These are phyloP conservation scores for Brachypodium distachyon DNA, from an alignment of 202 grass and related monocot genomes.

Conservation along the genomic window DNA sequence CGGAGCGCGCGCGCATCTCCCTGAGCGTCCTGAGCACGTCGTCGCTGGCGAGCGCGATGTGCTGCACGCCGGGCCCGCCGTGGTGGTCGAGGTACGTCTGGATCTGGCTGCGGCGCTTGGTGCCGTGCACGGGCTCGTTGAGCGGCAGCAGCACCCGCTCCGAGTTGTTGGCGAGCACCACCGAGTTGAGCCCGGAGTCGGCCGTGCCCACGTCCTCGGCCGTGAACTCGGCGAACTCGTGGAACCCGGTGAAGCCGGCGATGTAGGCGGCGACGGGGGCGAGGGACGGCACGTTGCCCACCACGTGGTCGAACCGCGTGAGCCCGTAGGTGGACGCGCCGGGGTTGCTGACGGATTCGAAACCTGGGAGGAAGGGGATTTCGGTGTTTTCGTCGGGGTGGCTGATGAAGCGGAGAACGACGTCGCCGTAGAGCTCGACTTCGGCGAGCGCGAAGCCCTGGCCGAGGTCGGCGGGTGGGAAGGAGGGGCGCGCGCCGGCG, in stretches of 20 bases:
- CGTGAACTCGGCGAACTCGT: constrained; percentile 95
- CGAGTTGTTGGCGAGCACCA: constrained; percentile 85
- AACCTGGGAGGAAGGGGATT: constrained; percentile 58
- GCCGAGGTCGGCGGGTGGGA: constrained; percentile 49
- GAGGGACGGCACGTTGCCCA: constrained; percentile 72
- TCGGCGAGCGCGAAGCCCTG: constrained; percentile 61
- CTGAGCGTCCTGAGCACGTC: constrained; percentile 70
- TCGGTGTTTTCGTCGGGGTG: background rate
- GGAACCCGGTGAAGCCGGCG: constrained; percentile 67
- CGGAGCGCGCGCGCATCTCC: constrained; percentile 56
- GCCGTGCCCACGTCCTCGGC: constrained; percentile 75
- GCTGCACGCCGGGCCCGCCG: constrained; percentile 79
- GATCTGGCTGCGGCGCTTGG: constrained; percentile 93
- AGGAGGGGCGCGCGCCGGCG: constrained; percentile 59
- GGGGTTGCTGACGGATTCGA: constrained; percentile 23
- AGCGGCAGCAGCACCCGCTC: constrained; percentile 74
- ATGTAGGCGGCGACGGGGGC: constrained; percentile 39
- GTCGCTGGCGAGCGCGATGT: constrained; percentile 64
- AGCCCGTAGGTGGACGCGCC: constrained; percentile 43
- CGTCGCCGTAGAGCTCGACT: constrained; percentile 82
- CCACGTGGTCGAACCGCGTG: constrained; percentile 65
- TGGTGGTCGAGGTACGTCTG: constrained; percentile 94
- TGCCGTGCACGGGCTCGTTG: constrained; percentile 95
- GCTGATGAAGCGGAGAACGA: constrained; percentile 75
- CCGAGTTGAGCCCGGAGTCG: constrained; percentile 88